These are phyloP conservation scores for Silene latifolia DNA, from an alignment of 148 eudicot genomes.

Conservation along the genomic window DNA sequence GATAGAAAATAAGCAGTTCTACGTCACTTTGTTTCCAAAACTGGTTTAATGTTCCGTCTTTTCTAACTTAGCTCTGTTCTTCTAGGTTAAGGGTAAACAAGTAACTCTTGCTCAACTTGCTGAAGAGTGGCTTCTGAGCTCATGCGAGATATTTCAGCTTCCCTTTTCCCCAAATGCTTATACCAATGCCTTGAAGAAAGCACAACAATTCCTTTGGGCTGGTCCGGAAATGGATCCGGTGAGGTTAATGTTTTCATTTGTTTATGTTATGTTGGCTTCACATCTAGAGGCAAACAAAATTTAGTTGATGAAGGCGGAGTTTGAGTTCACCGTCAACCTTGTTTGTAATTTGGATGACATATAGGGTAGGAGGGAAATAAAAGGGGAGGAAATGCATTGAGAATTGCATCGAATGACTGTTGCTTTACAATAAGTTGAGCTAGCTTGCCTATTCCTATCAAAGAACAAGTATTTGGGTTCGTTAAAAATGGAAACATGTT, in stretches of 20 bases:
- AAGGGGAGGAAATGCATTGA: no score
- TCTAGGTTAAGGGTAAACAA: conserved; percentile 74
- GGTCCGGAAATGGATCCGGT: conserved; percentile 94
- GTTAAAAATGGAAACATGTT: not conserved
- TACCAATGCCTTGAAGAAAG: conserved; percentile 64
- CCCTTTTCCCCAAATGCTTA: conserved; percentile 60
- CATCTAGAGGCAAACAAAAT: not conserved
- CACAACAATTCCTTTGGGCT: conserved; percentile 97
- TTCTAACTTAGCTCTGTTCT: not conserved
- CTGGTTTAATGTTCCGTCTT: not conserved
- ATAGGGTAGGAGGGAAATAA: no score
- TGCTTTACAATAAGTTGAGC: no score
- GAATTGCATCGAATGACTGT: no score
- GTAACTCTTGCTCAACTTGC: conserved; percentile 63
- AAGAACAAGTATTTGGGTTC: no score
- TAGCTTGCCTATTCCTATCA: no score
- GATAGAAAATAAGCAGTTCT: not conserved
- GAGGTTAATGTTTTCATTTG: conserved; percentile 27
- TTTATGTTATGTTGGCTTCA: not conserved
- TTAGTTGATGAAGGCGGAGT: not conserved
- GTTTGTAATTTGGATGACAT: no score
- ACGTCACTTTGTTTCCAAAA: not conserved
- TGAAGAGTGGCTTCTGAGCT: conserved; percentile 72
- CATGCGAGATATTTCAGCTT: conserved; percentile 61
- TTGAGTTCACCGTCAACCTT: not conserved